phyloP scores from a whole-genome alignment of 108 stramenopile genomes.

The Cyclotella kingstonii region DNA sequence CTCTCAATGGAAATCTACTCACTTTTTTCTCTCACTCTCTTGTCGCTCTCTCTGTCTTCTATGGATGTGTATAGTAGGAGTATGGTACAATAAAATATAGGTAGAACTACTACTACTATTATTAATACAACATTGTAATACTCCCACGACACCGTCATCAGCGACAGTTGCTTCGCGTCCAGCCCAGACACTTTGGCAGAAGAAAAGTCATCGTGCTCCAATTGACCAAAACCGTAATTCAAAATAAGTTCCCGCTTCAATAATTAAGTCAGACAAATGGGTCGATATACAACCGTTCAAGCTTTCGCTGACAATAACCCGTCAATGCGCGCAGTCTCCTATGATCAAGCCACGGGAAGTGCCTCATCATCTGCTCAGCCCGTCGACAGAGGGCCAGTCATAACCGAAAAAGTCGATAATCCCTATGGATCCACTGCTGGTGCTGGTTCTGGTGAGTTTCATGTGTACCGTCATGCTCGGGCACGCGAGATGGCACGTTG shows the following conservation, averaged over 20 bases:
- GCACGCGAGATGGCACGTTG: constrained; percentile 76
- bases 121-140: too few species aligned
- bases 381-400: constrained; percentile 39
- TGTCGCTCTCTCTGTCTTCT: too few species aligned
- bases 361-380: constrained; percentile 9
- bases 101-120: too few species aligned
- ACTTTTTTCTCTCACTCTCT: too few species aligned
- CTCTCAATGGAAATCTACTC: too few species aligned
- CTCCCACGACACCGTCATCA: too few species aligned
- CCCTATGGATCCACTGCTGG: constrained; percentile 88
- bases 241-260: not conserved
- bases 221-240: not conserved
- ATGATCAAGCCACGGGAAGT: constrained; percentile 80
- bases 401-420: constrained; percentile 85
- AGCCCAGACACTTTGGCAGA: too few species aligned
- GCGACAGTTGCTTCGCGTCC: too few species aligned
- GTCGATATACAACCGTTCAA: constrained; percentile 86
- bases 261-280: constrained; percentile 52
- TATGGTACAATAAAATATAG: too few species aligned
- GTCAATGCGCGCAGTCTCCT: constrained; percentile 65
- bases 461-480: constrained; percentile 88
- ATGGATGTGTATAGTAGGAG: too few species aligned
- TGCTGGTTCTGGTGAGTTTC: constrained; percentile 88
- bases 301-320: constrained; percentile 80
- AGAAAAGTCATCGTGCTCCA: not conserved